phyloP scores from a whole-genome alignment of 306 rosid species.

The Dalbergia cochinchinensis region DNA sequence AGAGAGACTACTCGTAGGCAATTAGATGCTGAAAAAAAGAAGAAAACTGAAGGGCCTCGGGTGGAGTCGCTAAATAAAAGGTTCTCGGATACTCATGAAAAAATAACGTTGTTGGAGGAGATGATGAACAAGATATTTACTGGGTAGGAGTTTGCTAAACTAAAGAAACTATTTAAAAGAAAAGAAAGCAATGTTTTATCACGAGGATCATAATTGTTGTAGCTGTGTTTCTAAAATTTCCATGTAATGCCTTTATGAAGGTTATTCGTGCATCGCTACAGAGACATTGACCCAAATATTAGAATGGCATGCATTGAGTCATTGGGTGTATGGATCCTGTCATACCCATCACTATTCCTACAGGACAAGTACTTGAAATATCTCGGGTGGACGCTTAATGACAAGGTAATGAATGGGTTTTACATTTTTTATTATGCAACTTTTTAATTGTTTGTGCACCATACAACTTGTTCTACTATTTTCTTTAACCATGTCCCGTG shows the following conservation, averaged over 20 bases:
- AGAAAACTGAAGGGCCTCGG: conserved; percentile 89
- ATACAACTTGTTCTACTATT: conserved; percentile 31
- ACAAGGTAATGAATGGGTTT: conserved; percentile 68
- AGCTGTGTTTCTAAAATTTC: conserved; percentile 44
- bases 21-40: conserved; percentile 97
- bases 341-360: conserved; percentile 93
- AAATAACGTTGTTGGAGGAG: conserved; percentile 86
- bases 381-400: conserved; percentile 98
- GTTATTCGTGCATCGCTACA: conserved; percentile 97
- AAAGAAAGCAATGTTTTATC: conserved; percentile 6
- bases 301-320: conserved; percentile 93
- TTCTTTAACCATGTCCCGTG: conserved; percentile 27
- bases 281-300: conserved; percentile 92
- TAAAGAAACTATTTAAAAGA: conserved; percentile 23
- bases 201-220: conserved; percentile 38
- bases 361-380: conserved; percentile 96
- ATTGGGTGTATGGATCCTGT: conserved; percentile 90
- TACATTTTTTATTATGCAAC: conserved; percentile 25
- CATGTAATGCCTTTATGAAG: conserved; percentile 61
- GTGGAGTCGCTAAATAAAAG: conserved; percentile 90
- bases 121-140: conserved; percentile 98
- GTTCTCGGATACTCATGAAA: conserved; percentile 83
- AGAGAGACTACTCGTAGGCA: conserved; percentile 97
- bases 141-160: conserved; percentile 72
- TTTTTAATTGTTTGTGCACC: conserved; percentile 42